A percentile compares a stretch with the other conserved stretches of the same genome.
Evolutionary conservation across 768 basidiomycete species (phyloP).

Genomic region (Pulveroboletus sp.): DNA sequence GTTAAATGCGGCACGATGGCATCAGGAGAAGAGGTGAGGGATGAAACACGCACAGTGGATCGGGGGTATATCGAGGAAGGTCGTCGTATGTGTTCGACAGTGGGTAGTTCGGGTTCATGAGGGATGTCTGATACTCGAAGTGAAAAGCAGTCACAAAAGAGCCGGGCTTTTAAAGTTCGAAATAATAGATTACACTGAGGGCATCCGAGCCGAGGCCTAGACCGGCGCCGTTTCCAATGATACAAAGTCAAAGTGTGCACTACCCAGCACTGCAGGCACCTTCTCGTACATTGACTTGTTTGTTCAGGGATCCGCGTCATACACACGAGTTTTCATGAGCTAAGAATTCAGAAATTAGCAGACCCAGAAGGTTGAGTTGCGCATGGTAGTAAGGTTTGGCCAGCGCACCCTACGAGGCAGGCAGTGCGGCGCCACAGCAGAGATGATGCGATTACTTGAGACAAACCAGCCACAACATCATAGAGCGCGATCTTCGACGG

Average conservation of each 20-base stretch:
- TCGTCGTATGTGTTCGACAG: neutral
- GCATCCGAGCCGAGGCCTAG: neutral
- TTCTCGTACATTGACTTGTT: neutral
- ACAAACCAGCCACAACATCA: neutral
- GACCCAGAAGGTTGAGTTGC: too few relatives aligned
- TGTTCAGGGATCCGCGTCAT: conserved; percentile 1
- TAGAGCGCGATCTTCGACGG: neutral
- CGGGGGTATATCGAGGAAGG: neutral
- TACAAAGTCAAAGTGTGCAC: conserved; percentile 6
- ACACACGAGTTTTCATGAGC: neutral
- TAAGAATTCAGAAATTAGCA: neutral
- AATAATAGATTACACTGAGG: neutral
- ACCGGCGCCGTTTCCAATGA: neutral
- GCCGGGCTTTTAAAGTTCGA: conserved; percentile 12
- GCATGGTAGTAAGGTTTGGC: too few relatives aligned
- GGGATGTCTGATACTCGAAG: too few relatives aligned
- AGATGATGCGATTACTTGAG: neutral
- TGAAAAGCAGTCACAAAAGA: neutral
- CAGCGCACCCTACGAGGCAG: neutral
- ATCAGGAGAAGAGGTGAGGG: neutral
- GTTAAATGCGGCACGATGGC: neutral
- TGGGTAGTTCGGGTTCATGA: neutral
- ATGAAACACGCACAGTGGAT: conserved; percentile 12
- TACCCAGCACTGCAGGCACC: neutral
- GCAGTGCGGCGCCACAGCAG: neutral